Base-by-base conservation (phyloP, 1,284 basidiomycete genomes). In the Ceratobasidium sp. region DNA sequence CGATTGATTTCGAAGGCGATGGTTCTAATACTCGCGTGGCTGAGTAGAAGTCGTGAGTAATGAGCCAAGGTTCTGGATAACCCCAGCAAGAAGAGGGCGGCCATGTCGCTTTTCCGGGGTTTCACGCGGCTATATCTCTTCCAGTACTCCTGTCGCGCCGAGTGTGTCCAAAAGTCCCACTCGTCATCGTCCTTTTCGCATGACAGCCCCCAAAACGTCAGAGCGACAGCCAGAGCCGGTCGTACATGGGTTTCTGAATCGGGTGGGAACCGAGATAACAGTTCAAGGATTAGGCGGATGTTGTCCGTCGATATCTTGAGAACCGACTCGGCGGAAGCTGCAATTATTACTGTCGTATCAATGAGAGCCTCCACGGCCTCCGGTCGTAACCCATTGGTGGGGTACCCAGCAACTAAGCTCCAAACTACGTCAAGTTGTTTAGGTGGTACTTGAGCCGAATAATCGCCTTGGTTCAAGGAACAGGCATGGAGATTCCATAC, bases 141-240 rank as follows among this genome's bases (percentile, higher is more conserved):
- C 45, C 58, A 50, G 10, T 32, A 35, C 29, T 62, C 2, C 12
- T 22, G 15, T 1, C 58, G 45, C 32, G 15, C 20, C 20, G 27
- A 42, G 3, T n/a, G 43, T 7, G 45, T 22, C 58, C 58, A 62
- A 22, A 62, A 50, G 15, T 38, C 31, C 58, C 58, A 62, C 7
- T 50, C 17, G 31, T 62, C 58, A 15, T 49, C 13, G 10, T n/a
- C n/a, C n/a, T n/a, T n/a, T n/a, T n/a, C n/a, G n/a, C n/a, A n/a
- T n/a, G 58, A 62, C 0, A 62, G 29, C 7, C 58, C 58, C 58
- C 43, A 62, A n/a, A 62, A 62, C 13, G 58, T 31, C 29, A 50
- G 8, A 0, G 58, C 45, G 1, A 62, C 58, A 25, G 45, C 58
- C 32, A 62, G 20, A 8, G 58, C 58, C 3, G 32, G 43, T 7